Evolutionary conservation across 2,329 filamentous ascomycete species (phyloP).

Genomic region (Leptographium wingfieldii): DNA sequence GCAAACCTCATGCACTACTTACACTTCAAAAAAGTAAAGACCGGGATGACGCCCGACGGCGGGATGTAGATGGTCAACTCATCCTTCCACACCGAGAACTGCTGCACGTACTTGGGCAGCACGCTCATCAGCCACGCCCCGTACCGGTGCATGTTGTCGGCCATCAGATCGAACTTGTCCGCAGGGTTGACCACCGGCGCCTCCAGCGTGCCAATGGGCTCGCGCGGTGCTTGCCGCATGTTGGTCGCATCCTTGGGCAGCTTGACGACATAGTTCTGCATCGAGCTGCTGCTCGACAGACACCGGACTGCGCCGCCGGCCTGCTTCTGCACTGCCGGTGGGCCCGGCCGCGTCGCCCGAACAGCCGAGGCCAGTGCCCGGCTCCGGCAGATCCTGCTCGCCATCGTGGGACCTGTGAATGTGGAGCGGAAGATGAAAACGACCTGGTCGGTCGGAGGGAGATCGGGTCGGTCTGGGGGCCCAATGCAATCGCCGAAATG

Average conservation of each 20-base stretch:
- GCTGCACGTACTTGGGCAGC: slow-evolving; percentile 94
- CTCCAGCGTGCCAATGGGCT: slow-evolving; percentile 51
- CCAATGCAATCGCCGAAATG: background rate
- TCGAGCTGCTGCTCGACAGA: slow-evolving; percentile 35
- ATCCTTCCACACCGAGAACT: slow-evolving; percentile 99
- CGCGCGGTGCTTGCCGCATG: slow-evolving; percentile 51
- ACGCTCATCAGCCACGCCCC: slow-evolving; percentile 95
- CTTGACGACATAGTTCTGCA: slow-evolving; percentile 35
- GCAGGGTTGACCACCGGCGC: slow-evolving; percentile 77
- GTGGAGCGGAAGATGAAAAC: slow-evolving; percentile 23
- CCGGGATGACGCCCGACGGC: slow-evolving; percentile 76
- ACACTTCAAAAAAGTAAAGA: slow-evolving; percentile 88
- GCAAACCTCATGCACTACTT: slow-evolving; percentile 3
- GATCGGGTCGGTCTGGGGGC: background rate
- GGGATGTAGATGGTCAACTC: slow-evolving; percentile 91
- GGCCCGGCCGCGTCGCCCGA: slow-evolving; percentile 33
- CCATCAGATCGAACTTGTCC: slow-evolving; percentile 83
- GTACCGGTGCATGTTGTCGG: slow-evolving; percentile 82
- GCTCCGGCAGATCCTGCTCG: slow-evolving; percentile 45
- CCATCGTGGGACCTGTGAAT: slow-evolving; percentile 32
- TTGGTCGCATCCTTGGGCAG: slow-evolving; percentile 51
- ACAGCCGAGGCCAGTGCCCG: slow-evolving; percentile 43
- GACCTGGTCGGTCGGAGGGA: background rate
- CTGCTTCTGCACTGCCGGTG: slow-evolving; percentile 11
- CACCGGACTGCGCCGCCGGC: slow-evolving; percentile 24